Percentiles rank a stretch among this genome's conserved stretches.
phyloP scores from a whole-genome alignment of 352 stramenopile species.

The Phytophthora foliorum region DNA sequence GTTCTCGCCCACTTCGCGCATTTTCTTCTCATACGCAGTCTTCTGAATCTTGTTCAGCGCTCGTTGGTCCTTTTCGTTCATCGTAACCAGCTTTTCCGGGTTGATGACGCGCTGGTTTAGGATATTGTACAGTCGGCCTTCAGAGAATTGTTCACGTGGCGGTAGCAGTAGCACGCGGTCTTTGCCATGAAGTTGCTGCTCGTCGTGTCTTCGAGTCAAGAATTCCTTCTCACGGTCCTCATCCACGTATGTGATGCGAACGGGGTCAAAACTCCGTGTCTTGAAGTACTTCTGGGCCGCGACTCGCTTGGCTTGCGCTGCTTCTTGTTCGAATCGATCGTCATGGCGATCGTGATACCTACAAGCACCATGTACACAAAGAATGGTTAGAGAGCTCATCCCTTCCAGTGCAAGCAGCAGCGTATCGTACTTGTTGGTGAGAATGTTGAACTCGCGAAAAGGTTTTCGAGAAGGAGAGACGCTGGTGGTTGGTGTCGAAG shows the following conservation, averaged over 20 bases:
- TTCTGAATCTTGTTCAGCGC: constrained; percentile 75
- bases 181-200: constrained; percentile 64
- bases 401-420: constrained; percentile 1
- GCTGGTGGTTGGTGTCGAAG: constrained; percentile 3
- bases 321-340: constrained; percentile 44
- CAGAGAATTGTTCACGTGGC: constrained; percentile 69
- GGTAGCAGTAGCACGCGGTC: constrained; percentile 62
- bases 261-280: constrained; percentile 70
- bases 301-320: constrained; percentile 48
- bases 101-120: constrained; percentile 76
- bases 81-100: constrained; percentile 44
- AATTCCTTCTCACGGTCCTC: constrained; percentile 65
- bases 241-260: constrained; percentile 72
- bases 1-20: constrained; percentile 50
- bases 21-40: constrained; percentile 61
- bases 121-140: constrained; percentile 84
- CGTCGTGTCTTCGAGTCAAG: constrained; percentile 35
- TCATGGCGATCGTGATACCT: constrained; percentile 73
- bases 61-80: constrained; percentile 54
- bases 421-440: constrained; percentile 73
- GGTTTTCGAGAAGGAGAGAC: constrained; percentile 44
- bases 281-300: constrained; percentile 77
- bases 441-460: constrained; percentile 75
- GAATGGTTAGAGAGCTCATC: constrained; percentile 16
- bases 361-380: neutral